A percentile compares a stretch with the other conserved stretches of the same genome.
These are phyloP conservation scores for Vittaforma corneae DNA, from an alignment of 371 early-diverging fungal genomes.

Conservation along the genomic window DNA sequence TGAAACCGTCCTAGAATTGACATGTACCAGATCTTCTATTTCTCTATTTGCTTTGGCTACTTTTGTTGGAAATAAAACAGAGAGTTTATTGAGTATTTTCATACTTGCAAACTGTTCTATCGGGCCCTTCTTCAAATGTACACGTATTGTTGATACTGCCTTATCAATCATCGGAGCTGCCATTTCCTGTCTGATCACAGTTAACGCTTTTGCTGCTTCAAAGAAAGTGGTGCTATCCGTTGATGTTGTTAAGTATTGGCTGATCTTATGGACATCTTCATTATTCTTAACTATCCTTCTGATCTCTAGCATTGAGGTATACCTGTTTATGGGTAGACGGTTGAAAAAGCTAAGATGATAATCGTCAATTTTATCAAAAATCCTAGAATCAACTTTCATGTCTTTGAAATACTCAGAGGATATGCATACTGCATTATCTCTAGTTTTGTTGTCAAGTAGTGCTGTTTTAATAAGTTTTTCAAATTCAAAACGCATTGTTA, in stretches of 20 bases:
- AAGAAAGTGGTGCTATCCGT: constrained; percentile 30
- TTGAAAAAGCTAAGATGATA: constrained; percentile 34
- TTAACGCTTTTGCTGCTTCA: constrained; percentile 36
- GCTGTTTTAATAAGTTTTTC: constrained; percentile 49
- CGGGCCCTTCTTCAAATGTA: constrained; percentile 35
- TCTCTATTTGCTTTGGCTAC: constrained; percentile 40
- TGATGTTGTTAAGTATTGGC: constrained; percentile 18
- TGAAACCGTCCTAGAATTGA: constrained; percentile 33
- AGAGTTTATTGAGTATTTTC: constrained; percentile 40
- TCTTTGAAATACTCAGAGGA: constrained; percentile 33
- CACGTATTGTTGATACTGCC: constrained; percentile 35
- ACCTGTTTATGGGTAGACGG: constrained; percentile 5
- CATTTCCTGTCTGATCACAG: constrained; percentile 30
- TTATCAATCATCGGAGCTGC: constrained; percentile 26
- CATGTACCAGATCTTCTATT: constrained; percentile 50
- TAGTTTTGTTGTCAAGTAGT: constrained; percentile 26
- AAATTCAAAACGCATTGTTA: constrained; percentile 53
- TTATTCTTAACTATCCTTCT: constrained; percentile 5
- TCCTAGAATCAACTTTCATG: constrained; percentile 22
- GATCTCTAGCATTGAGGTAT: constrained; percentile 19
- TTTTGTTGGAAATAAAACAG: constrained; percentile 46
- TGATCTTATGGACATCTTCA: constrained; percentile 6
- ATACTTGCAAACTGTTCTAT: constrained; percentile 45
- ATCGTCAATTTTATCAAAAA: constrained; percentile 41
- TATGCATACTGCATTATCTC: constrained; percentile 40